Evolutionary conservation across 371 early-diverging fungal genomes (phyloP).

Genomic region (Circinella umbellata): DNA sequence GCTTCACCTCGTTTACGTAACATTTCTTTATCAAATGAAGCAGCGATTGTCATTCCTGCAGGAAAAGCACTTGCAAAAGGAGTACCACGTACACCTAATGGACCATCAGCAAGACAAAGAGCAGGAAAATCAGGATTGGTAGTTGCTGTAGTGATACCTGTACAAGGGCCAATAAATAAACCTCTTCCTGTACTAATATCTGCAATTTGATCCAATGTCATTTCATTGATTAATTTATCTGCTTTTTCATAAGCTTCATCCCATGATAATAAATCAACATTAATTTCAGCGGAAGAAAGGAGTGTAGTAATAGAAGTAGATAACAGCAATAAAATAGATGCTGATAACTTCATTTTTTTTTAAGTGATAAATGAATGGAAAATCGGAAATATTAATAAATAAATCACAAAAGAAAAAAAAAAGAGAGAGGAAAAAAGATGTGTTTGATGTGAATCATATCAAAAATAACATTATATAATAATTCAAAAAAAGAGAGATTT

Average conservation of each 20-base stretch:
- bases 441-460: too few relatives aligned
- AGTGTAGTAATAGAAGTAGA: not conserved
- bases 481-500: too few relatives aligned
- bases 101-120: constrained; percentile 59
- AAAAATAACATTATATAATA: too few relatives aligned
- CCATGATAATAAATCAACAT: constrained; percentile 24
- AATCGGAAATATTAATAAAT: too few relatives aligned
- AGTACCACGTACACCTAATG: constrained; percentile 56
- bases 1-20: constrained; percentile 49
- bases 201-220: constrained; percentile 38
- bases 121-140: constrained; percentile 56
- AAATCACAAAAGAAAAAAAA: too few relatives aligned
- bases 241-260: constrained; percentile 44
- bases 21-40: constrained; percentile 53
- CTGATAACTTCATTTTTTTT: not conserved
- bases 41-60: constrained; percentile 57
- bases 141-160: constrained; percentile 49
- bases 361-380: too few relatives aligned
- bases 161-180: constrained; percentile 40
- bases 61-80: constrained; percentile 49
- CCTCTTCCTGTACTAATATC: constrained; percentile 48
- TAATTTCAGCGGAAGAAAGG: not conserved
- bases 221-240: constrained; percentile 23
- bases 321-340: not conserved
- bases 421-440: too few relatives aligned